Conservation (phyloP, 495 filamentous ascomycete species). For the Geoglossum glabrum region DNA sequence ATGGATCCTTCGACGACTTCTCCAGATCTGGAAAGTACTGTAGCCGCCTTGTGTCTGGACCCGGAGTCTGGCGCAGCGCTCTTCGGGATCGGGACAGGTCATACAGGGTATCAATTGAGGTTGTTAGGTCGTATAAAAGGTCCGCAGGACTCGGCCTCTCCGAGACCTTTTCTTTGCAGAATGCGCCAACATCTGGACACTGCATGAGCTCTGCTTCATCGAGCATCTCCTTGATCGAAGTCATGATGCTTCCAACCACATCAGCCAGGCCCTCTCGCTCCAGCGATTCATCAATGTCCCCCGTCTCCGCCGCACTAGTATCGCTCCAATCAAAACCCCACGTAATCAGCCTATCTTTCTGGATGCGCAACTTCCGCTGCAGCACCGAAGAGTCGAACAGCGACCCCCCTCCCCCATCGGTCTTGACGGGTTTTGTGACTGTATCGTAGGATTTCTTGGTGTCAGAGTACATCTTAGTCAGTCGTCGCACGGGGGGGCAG, state of each 20-base stretch:
- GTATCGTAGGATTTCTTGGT: constrained; percentile 78
- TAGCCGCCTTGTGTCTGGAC: not conserved
- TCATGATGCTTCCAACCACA: constrained; percentile 74
- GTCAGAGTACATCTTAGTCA: constrained; percentile 81
- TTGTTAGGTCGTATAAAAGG: constrained; percentile 57
- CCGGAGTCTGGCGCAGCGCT: constrained; percentile 5
- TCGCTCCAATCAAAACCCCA: constrained; percentile 92
- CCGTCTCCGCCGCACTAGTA: constrained; percentile 37
- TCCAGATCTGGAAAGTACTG: not conserved
- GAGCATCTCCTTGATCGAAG: constrained; percentile 68
- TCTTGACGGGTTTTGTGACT: constrained; percentile 45
- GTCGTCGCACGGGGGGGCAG: constrained; percentile 29
- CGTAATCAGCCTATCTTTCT: constrained; percentile 57
- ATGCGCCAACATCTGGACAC: constrained; percentile 25
- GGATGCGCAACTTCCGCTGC: constrained; percentile 38
- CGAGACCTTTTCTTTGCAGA: constrained; percentile 28
- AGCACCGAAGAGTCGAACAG: constrained; percentile 33
- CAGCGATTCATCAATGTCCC: constrained; percentile 69
- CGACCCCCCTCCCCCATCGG: constrained; percentile 16
- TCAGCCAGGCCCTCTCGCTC: constrained; percentile 70
- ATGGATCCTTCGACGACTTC: not conserved
- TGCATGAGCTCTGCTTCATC: constrained; percentile 71
- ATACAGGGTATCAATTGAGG: constrained; percentile 76
- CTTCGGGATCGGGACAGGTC: constrained; percentile 59
- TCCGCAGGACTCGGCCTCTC: constrained; percentile 43